Evolutionary conservation across 2,329 filamentous ascomycete species (phyloP).

Genomic region (Clarireedia sp.): DNA sequence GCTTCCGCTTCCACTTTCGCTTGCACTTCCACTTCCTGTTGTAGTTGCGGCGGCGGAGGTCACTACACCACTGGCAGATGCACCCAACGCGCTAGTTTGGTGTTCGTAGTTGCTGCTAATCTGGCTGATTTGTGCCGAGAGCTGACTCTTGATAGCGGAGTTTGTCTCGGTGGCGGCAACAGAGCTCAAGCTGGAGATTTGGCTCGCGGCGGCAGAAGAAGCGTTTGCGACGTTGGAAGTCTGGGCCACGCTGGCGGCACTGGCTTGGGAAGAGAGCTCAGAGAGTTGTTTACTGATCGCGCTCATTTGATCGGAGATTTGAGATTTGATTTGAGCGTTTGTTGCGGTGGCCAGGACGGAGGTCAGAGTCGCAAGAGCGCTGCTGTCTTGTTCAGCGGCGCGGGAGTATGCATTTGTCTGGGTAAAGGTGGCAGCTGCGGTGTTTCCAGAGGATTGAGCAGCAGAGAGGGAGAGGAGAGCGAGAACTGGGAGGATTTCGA

Average conservation of each 20-base stretch:
- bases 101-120: slow-evolving; percentile 15
- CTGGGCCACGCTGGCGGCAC: background rate
- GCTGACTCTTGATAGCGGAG: background rate
- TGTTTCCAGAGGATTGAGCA: background rate
- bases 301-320: slow-evolving; percentile 1
- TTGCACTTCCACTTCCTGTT: background rate
- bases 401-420: background rate
- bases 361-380: background rate
- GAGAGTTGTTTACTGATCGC: background rate
- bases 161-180: background rate
- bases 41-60: background rate
- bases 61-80: background rate
- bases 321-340: background rate
- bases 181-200: slow-evolving; percentile 1
- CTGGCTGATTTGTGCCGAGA: slow-evolving; percentile 6
- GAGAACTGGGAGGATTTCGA: slow-evolving; percentile 2
- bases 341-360: background rate
- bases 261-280: background rate
- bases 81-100: background rate
- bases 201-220: background rate
- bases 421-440: background rate
- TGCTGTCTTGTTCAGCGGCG: background rate
- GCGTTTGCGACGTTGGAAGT: background rate
- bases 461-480: background rate
- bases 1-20: too few species aligned